Conservation (phyloP, 208 protist species). For the Phytomonas francai region DNA sequence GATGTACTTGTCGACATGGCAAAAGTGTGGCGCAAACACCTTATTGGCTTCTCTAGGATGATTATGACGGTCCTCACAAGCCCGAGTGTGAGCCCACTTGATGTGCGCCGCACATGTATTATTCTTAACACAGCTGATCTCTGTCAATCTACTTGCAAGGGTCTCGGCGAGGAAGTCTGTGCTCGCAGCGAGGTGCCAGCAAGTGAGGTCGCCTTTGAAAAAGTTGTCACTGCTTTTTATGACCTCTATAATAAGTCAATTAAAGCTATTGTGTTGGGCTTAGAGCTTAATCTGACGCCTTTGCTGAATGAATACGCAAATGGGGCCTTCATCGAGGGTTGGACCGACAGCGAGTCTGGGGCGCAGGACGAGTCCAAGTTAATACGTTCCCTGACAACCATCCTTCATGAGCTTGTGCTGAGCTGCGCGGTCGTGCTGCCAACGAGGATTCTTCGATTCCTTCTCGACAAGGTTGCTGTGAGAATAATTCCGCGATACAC, state of each 20-base stretch:
- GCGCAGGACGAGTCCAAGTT: constrained; percentile 51
- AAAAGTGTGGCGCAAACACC: constrained; percentile 68
- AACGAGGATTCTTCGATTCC: constrained; percentile 55
- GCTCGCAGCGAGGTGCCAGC: constrained; percentile 48
- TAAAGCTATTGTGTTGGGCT: constrained; percentile 56
- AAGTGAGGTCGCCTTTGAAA: constrained; percentile 66
- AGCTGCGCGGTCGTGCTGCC: constrained; percentile 54
- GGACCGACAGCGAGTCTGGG: not conserved
- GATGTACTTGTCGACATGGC: constrained; percentile 85
- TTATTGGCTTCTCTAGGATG: constrained; percentile 45
- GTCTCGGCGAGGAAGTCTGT: constrained; percentile 76
- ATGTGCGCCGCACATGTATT: constrained; percentile 74
- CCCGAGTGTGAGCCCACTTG: constrained; percentile 30
- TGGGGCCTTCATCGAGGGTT: constrained; percentile 28
- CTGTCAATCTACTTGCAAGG: constrained; percentile 63
- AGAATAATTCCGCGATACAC: constrained; percentile 59
- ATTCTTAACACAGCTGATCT: constrained; percentile 83
- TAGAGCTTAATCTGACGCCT: constrained; percentile 37
- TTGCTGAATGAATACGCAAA: constrained; percentile 64
- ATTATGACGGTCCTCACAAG: constrained; percentile 27
- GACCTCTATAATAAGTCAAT: constrained; percentile 54
- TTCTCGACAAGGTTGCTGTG: constrained; percentile 76
- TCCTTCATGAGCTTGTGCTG: constrained; percentile 58
- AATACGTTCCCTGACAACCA: constrained; percentile 48
- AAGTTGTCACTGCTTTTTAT: constrained; percentile 69